These are phyloP conservation scores for Panellus pusillus DNA, from an alignment of 768 basidiomycete genomes.

Conservation along the genomic window DNA sequence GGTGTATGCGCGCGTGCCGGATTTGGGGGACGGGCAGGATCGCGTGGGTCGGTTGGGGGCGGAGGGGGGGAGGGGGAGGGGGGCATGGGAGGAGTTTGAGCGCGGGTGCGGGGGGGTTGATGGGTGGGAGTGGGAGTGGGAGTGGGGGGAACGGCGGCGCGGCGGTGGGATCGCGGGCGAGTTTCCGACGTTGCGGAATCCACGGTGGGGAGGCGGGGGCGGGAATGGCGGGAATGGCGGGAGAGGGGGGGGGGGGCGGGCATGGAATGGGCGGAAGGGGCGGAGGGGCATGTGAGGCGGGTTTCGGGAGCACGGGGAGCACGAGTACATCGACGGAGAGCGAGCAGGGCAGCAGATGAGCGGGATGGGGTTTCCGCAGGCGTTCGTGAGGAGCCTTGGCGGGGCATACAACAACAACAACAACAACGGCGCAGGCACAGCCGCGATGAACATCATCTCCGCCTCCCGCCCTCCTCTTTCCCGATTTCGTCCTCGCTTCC, in stretches of 20 bases:
- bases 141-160: background rate
- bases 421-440: background rate
- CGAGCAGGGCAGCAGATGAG: constrained; percentile 30
- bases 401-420: background rate
- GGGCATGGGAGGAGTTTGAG: constrained; percentile 27
- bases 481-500: constrained; percentile 21
- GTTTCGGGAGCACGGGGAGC: constrained; percentile 33
- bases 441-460: constrained; percentile 8
- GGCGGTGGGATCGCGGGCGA: background rate
- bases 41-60: constrained; percentile 35
- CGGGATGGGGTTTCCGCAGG: constrained; percentile 27
- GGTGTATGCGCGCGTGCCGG: constrained; percentile 70
- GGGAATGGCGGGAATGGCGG: constrained; percentile 1
- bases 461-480: constrained; percentile 18
- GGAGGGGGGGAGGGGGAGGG: constrained; percentile 19
- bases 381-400: constrained; percentile 26
- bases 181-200: too few species aligned
- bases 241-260: background rate
- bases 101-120: constrained; percentile 21
- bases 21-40: constrained; percentile 63
- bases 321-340: constrained; percentile 29
- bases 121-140: constrained; percentile 5
- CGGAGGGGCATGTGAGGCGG: constrained; percentile 28
- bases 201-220: background rate
- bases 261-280: constrained; percentile 2